Evolutionary conservation across 1,284 basidiomycete genomes (phyloP), one percentile per base, ranked within the genome.

Genomic region (Puccinia triticina): DNA sequence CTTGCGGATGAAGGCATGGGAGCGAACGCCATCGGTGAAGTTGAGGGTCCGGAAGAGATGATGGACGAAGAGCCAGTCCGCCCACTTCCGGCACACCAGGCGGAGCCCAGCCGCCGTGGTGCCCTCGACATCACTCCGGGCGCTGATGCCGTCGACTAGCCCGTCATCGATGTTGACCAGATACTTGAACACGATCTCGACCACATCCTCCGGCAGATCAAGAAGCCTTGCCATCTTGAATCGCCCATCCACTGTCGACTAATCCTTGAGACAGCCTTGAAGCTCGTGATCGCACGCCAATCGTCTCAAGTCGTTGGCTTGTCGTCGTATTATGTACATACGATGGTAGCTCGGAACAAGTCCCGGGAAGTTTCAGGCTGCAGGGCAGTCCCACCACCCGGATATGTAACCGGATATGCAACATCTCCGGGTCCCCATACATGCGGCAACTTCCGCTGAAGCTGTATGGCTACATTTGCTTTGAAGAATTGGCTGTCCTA

Each of bases 51-150:
- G 74, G 18, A 37, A 61, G 32, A 76, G 57, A 61, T 76, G 74
- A 46, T 76, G 55, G 40, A 57, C 40, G 37, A 57, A 61, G 18
- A 76, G 29, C 74, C 74, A 76, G 32, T 61, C 74, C 32, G 32
- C 55, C 74, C 74, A 76, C 26, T 76, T 40, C 21, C 74, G 74
- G n/a, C 74, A 76, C 2, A 76, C 74, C 55, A 76, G 55, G 18
- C 74, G 50, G 32, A 76, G 55, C 26, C 32, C 21, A 1, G 55
- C 40, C 48, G 40, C 53, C 50, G 55, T 57, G 7, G 37, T 4
- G 18, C 40, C 43, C 43, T 46, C 40, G 53, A 57, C 55, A 1
- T 76, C 32, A 26, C 40, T 61, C n/a, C 55, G 50, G 23, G 53
- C n/a, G n/a, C 29, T 5, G 26, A 57, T n/a, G 11, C 74, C 74